Evolutionary conservation across 1,139 yeast genomes (phyloP), one percentile per base, ranked within the genome.

Genomic region (Geotrichum macrosporum): DNA sequence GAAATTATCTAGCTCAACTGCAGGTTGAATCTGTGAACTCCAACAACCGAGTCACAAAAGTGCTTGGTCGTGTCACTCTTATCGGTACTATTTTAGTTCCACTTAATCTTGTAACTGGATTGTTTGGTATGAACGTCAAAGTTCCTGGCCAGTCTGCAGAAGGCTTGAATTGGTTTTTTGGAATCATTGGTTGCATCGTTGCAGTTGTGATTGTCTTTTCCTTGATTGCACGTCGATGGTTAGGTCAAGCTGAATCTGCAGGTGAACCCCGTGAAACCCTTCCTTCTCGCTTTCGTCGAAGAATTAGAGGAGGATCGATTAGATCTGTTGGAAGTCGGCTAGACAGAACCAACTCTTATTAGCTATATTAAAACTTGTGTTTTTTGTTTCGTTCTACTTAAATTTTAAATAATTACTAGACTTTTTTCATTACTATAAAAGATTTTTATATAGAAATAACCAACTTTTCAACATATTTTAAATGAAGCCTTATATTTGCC

Each of bases 51-150:
- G 87, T 86, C 34, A 88, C 96, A 1, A 84, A 80, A 57, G 83
- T 92, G 75, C 74, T 92, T 52, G 86, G 95, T 26, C 84, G 85
- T 62, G 95, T 89, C 18, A 89, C 97, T 0, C 64, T 92, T 48
- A 71, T 92, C 42, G 97, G 97, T 76, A 88, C 97, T 0, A 75
- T 89, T 59, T 72, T 92, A 39, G 84, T 92, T 55, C 97, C 97
- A 9, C 75, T 92, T 73, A 92, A 89, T 63, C 71, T 92, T 55
- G 76, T 92, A 30, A 88, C 97, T 1, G 96, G 97, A 63, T 65
- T 89, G 53, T 92, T 89, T 67, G 97, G 98, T 58, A 92, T 92
- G 98, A 92, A 92, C 65, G 97, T 92, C 15, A 66, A 59, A 16
- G 88, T 92, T 18, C 97, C 97, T 0, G 96, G 96, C 10, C 68